These are phyloP conservation scores for Dictyostelium intermedium DNA, from an alignment of 78 protist genomes.

Conservation along the genomic window DNA sequence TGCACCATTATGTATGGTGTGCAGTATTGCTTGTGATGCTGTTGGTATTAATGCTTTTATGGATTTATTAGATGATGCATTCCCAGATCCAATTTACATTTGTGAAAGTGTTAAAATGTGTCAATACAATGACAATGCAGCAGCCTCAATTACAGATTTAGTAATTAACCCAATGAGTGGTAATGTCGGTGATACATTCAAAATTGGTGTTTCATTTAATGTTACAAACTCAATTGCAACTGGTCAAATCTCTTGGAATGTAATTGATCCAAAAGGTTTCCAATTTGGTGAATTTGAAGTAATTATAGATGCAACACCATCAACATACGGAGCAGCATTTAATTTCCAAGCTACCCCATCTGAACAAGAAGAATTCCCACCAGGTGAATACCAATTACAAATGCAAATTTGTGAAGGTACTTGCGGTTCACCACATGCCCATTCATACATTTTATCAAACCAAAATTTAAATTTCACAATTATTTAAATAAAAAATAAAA, in stretches of 20 bases:
- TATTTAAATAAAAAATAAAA: no score
- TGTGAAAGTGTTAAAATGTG: constrained; percentile 37
- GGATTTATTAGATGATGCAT: neutral
- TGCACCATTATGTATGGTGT: neutral
- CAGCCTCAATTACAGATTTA: neutral
- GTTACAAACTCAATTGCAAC: neutral
- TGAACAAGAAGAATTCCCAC: constrained; percentile 39
- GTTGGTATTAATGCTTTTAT: neutral
- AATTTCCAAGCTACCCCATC: constrained; percentile 43
- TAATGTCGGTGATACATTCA: constrained; percentile 4
- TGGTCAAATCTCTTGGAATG: constrained; percentile 2
- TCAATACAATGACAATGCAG: neutral
- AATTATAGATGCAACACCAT: neutral
- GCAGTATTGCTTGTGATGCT: neutral
- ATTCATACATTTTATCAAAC: neutral
- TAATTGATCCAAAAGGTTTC: constrained; percentile 44
- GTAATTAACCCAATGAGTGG: constrained; percentile 12
- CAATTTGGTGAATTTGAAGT: constrained; percentile 37
- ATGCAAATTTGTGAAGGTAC: constrained; percentile 38
- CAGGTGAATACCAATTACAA: constrained; percentile 54
- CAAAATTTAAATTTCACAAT: neutral
- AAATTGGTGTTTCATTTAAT: neutral
- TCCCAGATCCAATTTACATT: constrained; percentile 25
- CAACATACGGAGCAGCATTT: neutral
- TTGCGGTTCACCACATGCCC: constrained; percentile 54